These are phyloP conservation scores for Sapria himalayana DNA, from an alignment of 345 rosid genomes.

Conservation along the genomic window DNA sequence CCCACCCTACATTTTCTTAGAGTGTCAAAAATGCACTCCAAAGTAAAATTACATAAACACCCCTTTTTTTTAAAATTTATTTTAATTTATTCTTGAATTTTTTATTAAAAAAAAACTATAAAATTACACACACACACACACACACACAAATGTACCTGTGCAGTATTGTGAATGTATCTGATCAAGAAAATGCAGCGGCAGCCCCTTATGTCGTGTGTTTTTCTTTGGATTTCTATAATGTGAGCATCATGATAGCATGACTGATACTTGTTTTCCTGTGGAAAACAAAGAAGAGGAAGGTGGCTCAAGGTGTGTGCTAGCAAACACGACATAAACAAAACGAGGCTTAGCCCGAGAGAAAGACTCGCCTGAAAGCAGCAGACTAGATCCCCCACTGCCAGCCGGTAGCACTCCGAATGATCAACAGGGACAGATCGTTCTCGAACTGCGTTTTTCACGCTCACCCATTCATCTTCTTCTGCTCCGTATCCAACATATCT, in stretches of 20 bases:
- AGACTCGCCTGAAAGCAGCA: conserved; percentile 46
- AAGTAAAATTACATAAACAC: no score
- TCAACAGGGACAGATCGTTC: conserved; percentile 42
- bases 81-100: not conserved
- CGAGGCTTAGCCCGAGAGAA: not conserved
- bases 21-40: no score
- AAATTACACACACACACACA: not conserved
- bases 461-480: conserved; percentile 58
- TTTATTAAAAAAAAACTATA: not conserved
- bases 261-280: conserved; percentile 42
- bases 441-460: conserved; percentile 27
- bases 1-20: no score
- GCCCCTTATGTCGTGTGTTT: conserved; percentile 47
- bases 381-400: conserved; percentile 35
- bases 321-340: not conserved
- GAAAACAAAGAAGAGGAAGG: conserved; percentile 1
- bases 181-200: conserved; percentile 45
- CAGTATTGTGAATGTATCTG: conserved; percentile 28
- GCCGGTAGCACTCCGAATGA: conserved; percentile 30
- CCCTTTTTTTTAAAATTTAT: no score
- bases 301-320: not conserved
- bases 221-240: conserved; percentile 27
- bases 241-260: conserved; percentile 44
- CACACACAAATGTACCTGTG: conserved; percentile 19
- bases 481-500: conserved; percentile 62